Percentiles rank a stretch among this genome's conserved stretches.
These are phyloP conservation scores for Aureobasidium melanogenum DNA, from an alignment of 2,329 filamentous ascomycete genomes.

Conservation along the genomic window DNA sequence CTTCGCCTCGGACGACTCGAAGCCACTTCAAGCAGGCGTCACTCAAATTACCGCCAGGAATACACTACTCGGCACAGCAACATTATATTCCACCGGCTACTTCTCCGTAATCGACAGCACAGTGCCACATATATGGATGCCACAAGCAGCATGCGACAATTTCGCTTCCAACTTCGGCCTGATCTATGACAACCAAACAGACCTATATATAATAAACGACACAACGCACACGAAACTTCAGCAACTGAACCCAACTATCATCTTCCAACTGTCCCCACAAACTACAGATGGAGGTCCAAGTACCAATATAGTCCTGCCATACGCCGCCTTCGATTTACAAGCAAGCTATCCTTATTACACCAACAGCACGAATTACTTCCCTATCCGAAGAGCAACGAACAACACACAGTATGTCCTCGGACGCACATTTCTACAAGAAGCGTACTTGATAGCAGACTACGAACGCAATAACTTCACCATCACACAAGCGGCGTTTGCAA, in stretches of 20 bases:
- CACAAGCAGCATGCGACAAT: slow-evolving; percentile 23
- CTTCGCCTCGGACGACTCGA: slow-evolving; percentile 44
- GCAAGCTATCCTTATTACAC: slow-evolving; percentile 45
- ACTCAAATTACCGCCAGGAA: slow-evolving; percentile 31
- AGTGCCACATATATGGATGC: slow-evolving; percentile 34
- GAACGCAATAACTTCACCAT: slow-evolving; percentile 39
- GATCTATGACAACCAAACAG: slow-evolving; percentile 25
- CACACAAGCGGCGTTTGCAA: slow-evolving; percentile 29
- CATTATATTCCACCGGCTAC: slow-evolving; percentile 32
- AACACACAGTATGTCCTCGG: slow-evolving; percentile 54
- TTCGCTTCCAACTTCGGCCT: slow-evolving; percentile 32
- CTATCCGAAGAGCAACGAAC: slow-evolving; percentile 49
- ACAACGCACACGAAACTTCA: slow-evolving; percentile 25
- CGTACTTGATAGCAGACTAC: slow-evolving; percentile 44
- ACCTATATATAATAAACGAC: slow-evolving; percentile 31
- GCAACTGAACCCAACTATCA: slow-evolving; percentile 33
- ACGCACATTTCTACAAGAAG: slow-evolving; percentile 61
- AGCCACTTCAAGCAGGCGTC: slow-evolving; percentile 51
- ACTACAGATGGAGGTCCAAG: slow-evolving; percentile 28
- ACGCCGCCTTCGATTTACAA: slow-evolving; percentile 39
- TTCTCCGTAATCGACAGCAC: slow-evolving; percentile 35
- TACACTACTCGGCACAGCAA: slow-evolving; percentile 25
- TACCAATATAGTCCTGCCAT: slow-evolving; percentile 38
- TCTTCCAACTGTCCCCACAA: slow-evolving; percentile 33
- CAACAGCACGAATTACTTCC: slow-evolving; percentile 58